Percentiles rank a stretch among this genome's conserved stretches.
These are phyloP conservation scores for Hyaloscypha bicolor DNA, from an alignment of 495 filamentous ascomycete species.

Conservation along the genomic window DNA sequence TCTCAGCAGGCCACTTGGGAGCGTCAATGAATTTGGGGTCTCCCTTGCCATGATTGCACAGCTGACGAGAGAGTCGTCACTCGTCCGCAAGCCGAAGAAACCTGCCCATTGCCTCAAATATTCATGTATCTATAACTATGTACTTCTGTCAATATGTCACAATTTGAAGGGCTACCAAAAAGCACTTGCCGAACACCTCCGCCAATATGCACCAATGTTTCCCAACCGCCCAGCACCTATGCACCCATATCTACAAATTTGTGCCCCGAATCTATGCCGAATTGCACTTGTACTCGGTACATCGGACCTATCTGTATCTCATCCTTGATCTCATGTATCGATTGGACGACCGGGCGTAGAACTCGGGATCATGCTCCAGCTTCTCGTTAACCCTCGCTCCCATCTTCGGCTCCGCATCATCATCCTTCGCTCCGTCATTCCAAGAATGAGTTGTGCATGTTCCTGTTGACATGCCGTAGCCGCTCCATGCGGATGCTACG, in stretches of 20 bases:
- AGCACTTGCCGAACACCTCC: background rate
- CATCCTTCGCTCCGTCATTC: slow-evolving; percentile 60
- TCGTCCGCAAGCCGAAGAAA: too few relatives aligned
- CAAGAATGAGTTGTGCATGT: slow-evolving; percentile 70
- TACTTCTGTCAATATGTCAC: background rate
- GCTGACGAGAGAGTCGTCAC: too few relatives aligned
- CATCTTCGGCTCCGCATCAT: slow-evolving; percentile 62
- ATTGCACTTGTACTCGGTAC: background rate
- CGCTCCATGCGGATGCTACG: slow-evolving; percentile 76
- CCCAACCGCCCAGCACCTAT: background rate
- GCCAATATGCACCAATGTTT: background rate
- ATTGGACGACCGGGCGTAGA: slow-evolving; percentile 20
- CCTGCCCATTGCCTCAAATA: too few relatives aligned
- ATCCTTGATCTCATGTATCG: background rate
- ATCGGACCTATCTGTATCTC: background rate
- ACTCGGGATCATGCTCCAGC: slow-evolving; percentile 38
- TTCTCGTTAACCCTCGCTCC: slow-evolving; percentile 47
- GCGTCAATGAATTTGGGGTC: too few relatives aligned
- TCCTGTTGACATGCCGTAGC: slow-evolving; percentile 63
- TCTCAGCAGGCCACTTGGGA: too few relatives aligned
- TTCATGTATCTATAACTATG: background rate
- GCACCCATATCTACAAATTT: background rate
- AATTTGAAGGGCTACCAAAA: background rate
- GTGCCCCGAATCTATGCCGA: background rate
- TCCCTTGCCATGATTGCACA: too few relatives aligned